These are phyloP conservation scores for Emmonsiellopsis sp. DNA, from an alignment of 2,329 filamentous ascomycete genomes.

Conservation along the genomic window DNA sequence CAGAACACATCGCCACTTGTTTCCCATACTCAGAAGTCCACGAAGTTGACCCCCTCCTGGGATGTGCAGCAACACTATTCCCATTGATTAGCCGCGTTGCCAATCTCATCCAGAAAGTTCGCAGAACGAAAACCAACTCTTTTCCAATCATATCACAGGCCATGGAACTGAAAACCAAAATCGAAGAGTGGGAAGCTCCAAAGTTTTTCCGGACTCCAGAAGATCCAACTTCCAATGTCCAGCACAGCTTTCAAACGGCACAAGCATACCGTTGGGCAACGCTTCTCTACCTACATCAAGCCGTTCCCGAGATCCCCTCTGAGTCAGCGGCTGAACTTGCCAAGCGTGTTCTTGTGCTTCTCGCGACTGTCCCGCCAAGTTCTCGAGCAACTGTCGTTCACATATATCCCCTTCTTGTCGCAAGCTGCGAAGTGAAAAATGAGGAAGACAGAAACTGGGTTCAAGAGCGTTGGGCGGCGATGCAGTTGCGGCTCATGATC, in stretches of 20 bases:
- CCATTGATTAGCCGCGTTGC: conserved; percentile 59
- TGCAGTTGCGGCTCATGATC: conserved; percentile 54
- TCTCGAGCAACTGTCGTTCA: conserved; percentile 59
- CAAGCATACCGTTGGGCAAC: conserved; percentile 60
- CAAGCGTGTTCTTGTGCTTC: conserved; percentile 49
- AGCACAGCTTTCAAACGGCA: conserved; percentile 57
- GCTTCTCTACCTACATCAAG: conserved; percentile 56
- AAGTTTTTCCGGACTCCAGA: conserved; percentile 51
- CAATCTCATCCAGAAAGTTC: conserved; percentile 54
- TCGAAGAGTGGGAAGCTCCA: conserved; percentile 54
- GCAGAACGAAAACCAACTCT: conserved; percentile 45
- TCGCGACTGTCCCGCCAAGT: conserved; percentile 54
- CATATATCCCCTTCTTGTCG: conserved; percentile 59
- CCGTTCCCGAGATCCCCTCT: conserved; percentile 58
- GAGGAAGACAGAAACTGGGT: conserved; percentile 57
- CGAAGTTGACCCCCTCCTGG: conserved; percentile 62
- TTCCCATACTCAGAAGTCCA: conserved; percentile 37
- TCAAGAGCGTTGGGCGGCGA: conserved; percentile 50
- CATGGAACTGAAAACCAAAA: conserved; percentile 49
- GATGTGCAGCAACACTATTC: conserved; percentile 58
- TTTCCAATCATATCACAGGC: conserved; percentile 53
- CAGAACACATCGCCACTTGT: conserved; percentile 16
- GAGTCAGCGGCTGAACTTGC: conserved; percentile 49
- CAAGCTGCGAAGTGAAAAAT: conserved; percentile 53
- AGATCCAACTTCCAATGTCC: conserved; percentile 52